Evolutionary conservation across 2,329 filamentous ascomycete genomes (phyloP), one percentile per base, ranked within the genome.

Genomic region (Aspergillus sp.): DNA sequence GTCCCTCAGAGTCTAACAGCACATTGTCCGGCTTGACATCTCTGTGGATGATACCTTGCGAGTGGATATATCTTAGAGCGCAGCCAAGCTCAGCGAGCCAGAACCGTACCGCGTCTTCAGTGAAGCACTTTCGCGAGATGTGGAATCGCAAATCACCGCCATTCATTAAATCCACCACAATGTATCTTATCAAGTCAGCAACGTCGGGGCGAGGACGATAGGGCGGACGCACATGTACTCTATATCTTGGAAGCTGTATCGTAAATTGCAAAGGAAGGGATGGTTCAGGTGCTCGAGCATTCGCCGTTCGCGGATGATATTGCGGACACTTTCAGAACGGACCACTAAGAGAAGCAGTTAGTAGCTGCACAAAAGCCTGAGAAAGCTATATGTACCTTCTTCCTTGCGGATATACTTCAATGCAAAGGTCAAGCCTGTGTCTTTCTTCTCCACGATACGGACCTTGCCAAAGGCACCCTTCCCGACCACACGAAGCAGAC

Each of bases 211-310:
- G 46, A 53, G 43, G 45, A 54, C 43, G 48, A 47, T 19, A 31
- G 45, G 51, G 8, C 28, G 45, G 22, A 67, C 91, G 73, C 84
- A 97, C 92, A 99, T 90, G 80, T 99, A 99, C 79, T 99, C 95
- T 71, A 98, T 93, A 79, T 99, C 95, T 80, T 99, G 95, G 76
- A 99, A 99, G 80, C 93, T 97, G 81, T 98, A 99, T 72, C 95
- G 91, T 83, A 99, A 82, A 79, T 99, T 99, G 83, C 94, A 98
- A 69, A 99, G 91, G 77, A 98, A 99, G 28, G 94, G 93, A 74
- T 99, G 95, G 76, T 97, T 97, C 71, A 99, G 86, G 77, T 98
- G 93, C 81, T 99, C 93, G 74, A 99, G 87, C 95, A 99, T 99
- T 75, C 94, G 89, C 66, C 95, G 88, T 83, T 99, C 95, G 70